Evolutionary conservation across 2,329 filamentous ascomycete genomes (phyloP), one percentile per base, ranked within the genome.

Genomic region (Teratosphaeria gauchensis): DNA sequence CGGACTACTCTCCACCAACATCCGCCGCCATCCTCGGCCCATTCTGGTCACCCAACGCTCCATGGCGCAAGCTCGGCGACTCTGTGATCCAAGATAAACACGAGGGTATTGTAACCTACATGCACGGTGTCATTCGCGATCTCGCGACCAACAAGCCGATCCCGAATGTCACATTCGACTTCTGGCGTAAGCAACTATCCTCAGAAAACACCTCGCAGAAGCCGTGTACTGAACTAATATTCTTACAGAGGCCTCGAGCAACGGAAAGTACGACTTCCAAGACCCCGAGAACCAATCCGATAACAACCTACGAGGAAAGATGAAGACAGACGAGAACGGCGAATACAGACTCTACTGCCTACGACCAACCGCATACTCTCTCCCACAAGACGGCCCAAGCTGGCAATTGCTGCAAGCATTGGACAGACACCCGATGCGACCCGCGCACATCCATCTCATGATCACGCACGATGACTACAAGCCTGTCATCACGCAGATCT

Each of bases 241-340:
- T 11, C 42, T 7, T 19, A 48, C 42, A 48, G 85, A 90, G 71
- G 86, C 87, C 55, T 86, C 82, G 64, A 79, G 85, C 72, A 90
- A 89, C 76, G 87, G 86, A 72, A 84, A 86, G 71, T 90, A 90
- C 78, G 69, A 72, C 59, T 72, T 87, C 79, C 85, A 88, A 74
- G 87, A 90, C 73, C 86, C 85, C 0, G 81, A 85, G 58, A 84
- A 84, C 75, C 86, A 89, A 78, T 75, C 76, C 55, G 82, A 83
- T 70, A 87, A 89, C 80, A 90, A 90, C 78, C 79, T 90, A 51
- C 82, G 87, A 51, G 87, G 87, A 72, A 90, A 89, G 77, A 90
- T 90, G 78, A 81, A 80, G 66, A 83, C 85, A 63, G 82, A 89
- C 72, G 81, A 81, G 66, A 80, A 89, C 62, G 87, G 87, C 66